phyloP scores from a whole-genome alignment of 805 yeast genomes.

The Saturnispora zaruensis region DNA sequence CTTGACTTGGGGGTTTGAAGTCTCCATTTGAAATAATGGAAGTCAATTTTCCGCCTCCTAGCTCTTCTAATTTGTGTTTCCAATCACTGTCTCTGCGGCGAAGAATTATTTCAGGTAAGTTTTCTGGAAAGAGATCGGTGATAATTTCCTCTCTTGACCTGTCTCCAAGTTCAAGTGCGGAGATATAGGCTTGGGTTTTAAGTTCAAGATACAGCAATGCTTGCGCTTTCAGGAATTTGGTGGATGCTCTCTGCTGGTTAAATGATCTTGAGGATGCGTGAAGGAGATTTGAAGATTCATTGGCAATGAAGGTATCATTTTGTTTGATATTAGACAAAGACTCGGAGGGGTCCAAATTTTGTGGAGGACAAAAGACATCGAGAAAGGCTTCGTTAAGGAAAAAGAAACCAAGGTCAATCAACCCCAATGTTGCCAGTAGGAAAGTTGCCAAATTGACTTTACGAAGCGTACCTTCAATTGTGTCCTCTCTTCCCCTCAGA shows the following conservation, averaged over 20 bases:
- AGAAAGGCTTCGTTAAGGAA: constrained; percentile 77
- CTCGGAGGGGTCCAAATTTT: constrained; percentile 40
- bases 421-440: constrained; percentile 76
- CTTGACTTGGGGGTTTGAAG: constrained; percentile 12
- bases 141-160: constrained; percentile 58
- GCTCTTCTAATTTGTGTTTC: constrained; percentile 12
- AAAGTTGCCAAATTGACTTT: constrained; percentile 86
- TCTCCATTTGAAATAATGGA: constrained; percentile 6
- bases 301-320: constrained; percentile 17
- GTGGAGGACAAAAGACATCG: constrained; percentile 78
- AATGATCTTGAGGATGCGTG: constrained; percentile 9
- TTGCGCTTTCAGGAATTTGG: constrained; percentile 62
- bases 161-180: constrained; percentile 66
- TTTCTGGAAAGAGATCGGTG: constrained; percentile 65
- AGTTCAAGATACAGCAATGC: constrained; percentile 74
- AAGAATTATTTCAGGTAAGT: constrained; percentile 43
- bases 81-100: constrained; percentile 29
- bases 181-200: constrained; percentile 91
- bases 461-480: constrained; percentile 57
- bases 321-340: constrained; percentile 25
- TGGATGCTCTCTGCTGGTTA: constrained; percentile 18
- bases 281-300: constrained; percentile 2
- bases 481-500: constrained; percentile 52
- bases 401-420: constrained; percentile 80
- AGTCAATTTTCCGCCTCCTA: constrained; percentile 6